Evolutionary conservation across 2,329 filamentous ascomycete species (phyloP).

Genomic region (Magnaporthales sp.): DNA sequence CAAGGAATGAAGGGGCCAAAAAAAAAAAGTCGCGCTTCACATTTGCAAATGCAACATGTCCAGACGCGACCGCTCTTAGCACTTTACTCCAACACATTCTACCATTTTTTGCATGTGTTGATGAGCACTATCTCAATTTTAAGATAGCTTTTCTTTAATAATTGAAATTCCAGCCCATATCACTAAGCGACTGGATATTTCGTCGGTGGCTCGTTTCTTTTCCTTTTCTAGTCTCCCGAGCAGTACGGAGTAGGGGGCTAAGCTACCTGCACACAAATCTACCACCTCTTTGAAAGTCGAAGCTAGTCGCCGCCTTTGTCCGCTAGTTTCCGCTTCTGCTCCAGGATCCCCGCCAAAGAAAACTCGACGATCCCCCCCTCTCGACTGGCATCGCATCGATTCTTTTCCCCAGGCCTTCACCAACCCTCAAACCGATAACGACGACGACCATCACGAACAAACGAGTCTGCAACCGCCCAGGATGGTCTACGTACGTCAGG

Average conservation of each 20-base stretch:
- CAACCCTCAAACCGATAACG: neutral
- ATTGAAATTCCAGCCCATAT: neutral
- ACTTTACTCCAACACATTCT: neutral
- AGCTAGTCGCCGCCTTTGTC: neutral
- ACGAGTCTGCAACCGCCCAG: neutral
- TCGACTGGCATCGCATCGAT: neutral
- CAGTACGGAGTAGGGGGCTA: too few species aligned
- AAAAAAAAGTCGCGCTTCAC: neutral
- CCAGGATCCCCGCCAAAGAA: neutral
- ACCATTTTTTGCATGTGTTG: neutral
- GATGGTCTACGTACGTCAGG: conserved; percentile 95
- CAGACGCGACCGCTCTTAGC: neutral
- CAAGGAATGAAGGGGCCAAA: neutral
- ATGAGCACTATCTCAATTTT: neutral
- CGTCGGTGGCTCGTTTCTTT: neutral
- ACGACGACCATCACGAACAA: neutral
- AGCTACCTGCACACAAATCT: too few species aligned
- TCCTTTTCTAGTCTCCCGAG: neutral
- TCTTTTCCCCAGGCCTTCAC: neutral
- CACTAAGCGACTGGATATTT: neutral
- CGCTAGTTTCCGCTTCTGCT: neutral
- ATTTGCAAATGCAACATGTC: neutral
- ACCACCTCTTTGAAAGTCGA: neutral
- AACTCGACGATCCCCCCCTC: neutral
- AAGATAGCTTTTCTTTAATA: too few species aligned